These are phyloP conservation scores for Fusarium burgessii DNA, from an alignment of 2,329 filamentous ascomycete genomes.

Conservation along the genomic window DNA sequence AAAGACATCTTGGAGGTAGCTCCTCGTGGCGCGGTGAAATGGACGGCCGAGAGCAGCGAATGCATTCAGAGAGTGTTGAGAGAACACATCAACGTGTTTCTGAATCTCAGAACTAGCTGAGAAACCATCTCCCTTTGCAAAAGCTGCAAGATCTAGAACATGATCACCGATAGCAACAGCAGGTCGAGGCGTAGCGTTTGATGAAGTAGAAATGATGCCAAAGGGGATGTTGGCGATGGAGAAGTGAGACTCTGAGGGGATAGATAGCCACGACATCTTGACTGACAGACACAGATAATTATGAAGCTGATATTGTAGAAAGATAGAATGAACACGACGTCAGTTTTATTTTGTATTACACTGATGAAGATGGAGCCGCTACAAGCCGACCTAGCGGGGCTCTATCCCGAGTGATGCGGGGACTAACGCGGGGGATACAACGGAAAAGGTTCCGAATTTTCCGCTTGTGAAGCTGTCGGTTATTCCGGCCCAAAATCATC, in stretches of 20 bases:
- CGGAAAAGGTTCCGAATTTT: constrained; percentile 8
- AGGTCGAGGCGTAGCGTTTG: constrained; percentile 67
- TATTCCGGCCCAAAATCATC: constrained; percentile 10
- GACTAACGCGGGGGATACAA: neutral
- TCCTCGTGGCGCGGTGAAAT: constrained; percentile 76
- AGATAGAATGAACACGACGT: neutral
- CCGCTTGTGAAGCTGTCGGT: neutral
- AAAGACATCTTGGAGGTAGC: constrained; percentile 73
- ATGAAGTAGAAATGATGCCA: constrained; percentile 78
- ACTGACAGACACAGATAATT: neutral
- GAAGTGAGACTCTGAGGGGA: constrained; percentile 51
- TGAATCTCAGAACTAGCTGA: constrained; percentile 42
- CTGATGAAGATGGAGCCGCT: constrained; percentile 28
- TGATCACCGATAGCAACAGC: constrained; percentile 80
- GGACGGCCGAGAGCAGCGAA: constrained; percentile 69
- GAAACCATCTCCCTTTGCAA: constrained; percentile 62
- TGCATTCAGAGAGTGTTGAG: constrained; percentile 47
- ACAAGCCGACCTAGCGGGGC: constrained; percentile 32
- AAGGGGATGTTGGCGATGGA: constrained; percentile 84
- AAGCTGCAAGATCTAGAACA: constrained; percentile 75
- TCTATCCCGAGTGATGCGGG: constrained; percentile 23
- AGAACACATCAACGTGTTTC: constrained; percentile 45
- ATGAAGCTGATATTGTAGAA: neutral
- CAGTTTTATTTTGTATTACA: constrained; percentile 18
- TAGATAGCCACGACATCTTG: constrained; percentile 48